A percentile compares a stretch with the other conserved stretches of the same genome.
phyloP scores from a whole-genome alignment of 2,329 filamentous ascomycete species.

The Monilinia fructicola region DNA sequence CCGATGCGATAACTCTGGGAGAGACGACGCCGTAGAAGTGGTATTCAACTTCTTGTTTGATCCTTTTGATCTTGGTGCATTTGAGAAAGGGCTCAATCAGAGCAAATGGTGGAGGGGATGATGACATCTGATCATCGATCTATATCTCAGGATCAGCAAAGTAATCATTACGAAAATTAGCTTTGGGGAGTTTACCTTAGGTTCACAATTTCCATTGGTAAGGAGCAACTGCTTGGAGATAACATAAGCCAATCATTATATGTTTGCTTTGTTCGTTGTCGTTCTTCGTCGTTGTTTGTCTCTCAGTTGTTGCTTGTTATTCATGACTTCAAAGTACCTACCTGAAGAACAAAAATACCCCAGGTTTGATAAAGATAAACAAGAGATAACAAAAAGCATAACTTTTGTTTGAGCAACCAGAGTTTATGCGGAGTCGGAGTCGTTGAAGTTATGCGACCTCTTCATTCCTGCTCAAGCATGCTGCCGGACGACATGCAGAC shows the following conservation, averaged over 20 bases:
- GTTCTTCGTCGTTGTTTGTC: background rate
- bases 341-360: background rate
- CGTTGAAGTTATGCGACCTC: background rate
- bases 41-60: background rate
- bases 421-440: background rate
- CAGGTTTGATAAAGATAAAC: background rate
- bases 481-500: background rate
- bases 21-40: conserved; percentile 11
- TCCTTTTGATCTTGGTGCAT: background rate
- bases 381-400: background rate
- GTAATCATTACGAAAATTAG: background rate
- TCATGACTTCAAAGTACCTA: background rate
- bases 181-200: background rate
- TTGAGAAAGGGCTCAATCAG: background rate
- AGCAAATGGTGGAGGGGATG: background rate
- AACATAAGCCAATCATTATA: background rate
- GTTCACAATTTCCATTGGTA: background rate
- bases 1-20: background rate
- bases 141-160: background rate
- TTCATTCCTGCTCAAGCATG: background rate
- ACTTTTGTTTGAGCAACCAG: background rate
- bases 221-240: background rate
- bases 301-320: background rate
- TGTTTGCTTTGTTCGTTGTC: background rate
- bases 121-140: background rate